Evolutionary conservation across 2,329 filamentous ascomycete species (phyloP), one percentile per base, ranked within the genome.

Genomic region (Beauveria caledonica): DNA sequence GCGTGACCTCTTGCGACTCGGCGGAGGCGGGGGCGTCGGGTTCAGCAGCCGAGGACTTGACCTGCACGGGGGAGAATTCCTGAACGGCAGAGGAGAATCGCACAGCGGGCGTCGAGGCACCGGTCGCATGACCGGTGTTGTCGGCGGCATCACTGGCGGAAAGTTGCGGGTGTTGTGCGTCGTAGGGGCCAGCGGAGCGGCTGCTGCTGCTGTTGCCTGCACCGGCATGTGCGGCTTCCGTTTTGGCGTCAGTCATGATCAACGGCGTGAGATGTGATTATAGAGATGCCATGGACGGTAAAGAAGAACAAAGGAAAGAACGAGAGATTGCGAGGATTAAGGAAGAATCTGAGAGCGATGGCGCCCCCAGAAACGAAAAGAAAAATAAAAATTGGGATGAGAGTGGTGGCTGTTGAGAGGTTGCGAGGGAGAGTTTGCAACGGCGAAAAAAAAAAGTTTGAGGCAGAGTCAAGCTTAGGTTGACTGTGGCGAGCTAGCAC

Each of bases 31-130:
- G 62, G 61, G 62, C 63, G 59, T 63, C 62, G 58, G 64, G 62
- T 49, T 65, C 63, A 44, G 65, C 66, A 36, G 64, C 48, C 29
- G 61, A 64, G 13, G 53, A 48, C 62, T 66, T 61, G 61, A 68
- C 65, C 53, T 63, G 63, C 60, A n/a, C 33, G 55, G 74, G 73
- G 15, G 71, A 68, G 67, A 91, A 90, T 72, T 91, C 86, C 69
- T 91, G 80, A 62, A 87, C 84, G 63, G 82, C 79, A 29, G 87
- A 85, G 59, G 87, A 86, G 72, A 92, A 92, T 62, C 88, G 87
- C 59, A 92, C 88, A 62, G 83, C 78, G 60, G 78, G 77, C 60
- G 70, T 59, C 13, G 56, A 59, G 36, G 45, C 17, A 7, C 45
- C 69, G 62, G 73, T 61, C 39, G 63, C 62, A 68, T 65, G 64